A percentile compares a stretch with the other conserved stretches of the same genome.
Evolutionary conservation across 257 asterid genomes (phyloP).

Genomic region (Lavandula angustifolia): DNA sequence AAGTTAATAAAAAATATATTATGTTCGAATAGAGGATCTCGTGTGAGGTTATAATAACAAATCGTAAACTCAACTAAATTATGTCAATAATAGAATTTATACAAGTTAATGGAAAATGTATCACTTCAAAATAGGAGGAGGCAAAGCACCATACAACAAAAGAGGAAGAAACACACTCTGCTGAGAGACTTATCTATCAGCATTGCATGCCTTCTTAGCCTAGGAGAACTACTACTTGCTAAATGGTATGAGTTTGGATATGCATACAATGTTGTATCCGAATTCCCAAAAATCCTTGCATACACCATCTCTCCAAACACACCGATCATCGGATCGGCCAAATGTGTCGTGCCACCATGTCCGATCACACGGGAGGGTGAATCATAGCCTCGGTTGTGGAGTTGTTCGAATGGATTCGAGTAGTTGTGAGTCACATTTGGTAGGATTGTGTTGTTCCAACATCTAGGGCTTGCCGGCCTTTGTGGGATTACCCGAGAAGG

Average conservation of each 20-base stretch:
- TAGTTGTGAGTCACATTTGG: conserved; percentile 23
- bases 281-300: conserved; percentile 54
- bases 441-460: conserved; percentile 17
- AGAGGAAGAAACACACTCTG: conserved; percentile 62
- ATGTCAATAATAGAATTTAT: too few relatives aligned
- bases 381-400: conserved; percentile 33
- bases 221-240: conserved; percentile 45
- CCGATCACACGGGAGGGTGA: conserved; percentile 30
- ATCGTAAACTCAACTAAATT: too few relatives aligned
- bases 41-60: too few relatives aligned
- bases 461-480: conserved; percentile 58
- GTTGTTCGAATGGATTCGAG: conserved; percentile 34
- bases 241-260: conserved; percentile 55
- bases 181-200: conserved; percentile 57
- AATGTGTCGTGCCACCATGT: conserved; percentile 26
- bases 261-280: conserved; percentile 44
- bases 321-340: conserved; percentile 52
- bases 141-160: conserved; percentile 59
- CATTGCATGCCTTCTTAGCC: conserved; percentile 52
- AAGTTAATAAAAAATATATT: too few relatives aligned
- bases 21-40: too few relatives aligned
- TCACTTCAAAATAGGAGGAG: conserved; percentile 50
- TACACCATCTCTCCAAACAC: conserved; percentile 68
- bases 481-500: conserved; percentile 47
- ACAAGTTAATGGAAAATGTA: too few relatives aligned